Base-by-base conservation (phyloP, 352 stramenopile genomes). In the Saprolegnia diclina region DNA sequence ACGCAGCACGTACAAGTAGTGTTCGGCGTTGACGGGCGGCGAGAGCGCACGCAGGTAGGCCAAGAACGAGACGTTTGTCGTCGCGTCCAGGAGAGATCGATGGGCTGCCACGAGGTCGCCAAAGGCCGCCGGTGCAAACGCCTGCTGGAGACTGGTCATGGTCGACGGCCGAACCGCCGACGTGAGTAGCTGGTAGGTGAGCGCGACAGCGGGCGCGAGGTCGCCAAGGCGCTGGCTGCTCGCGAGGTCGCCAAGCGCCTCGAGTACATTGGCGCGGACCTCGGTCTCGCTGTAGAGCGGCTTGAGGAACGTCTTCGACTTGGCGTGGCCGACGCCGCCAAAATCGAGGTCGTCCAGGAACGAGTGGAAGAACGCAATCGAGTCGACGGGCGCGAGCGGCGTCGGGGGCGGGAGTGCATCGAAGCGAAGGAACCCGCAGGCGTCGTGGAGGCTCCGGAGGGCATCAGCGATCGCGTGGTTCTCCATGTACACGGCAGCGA, bases 1-100 rank as follows among this genome's bases (percentile, higher is more conserved):
- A 42, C 6, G 21, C 26, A 18, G 14, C 1, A 90, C 85, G 53
- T 81, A 92, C 83, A 94, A 94, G 71, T 90, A 94, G 11, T 90
- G 67, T 62, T 94, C 83, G 22, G 85, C 90, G 70, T 91, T 76
- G 16, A 82, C 82, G 1, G 77, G 72, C 5, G 82, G 83, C 16
- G 79, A 82, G 1, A 94, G 70, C 11, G 81, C 81, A 14, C 78
- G 74, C 48, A 94, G 63, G 40, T 94, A 94, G 5, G 85, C 75
- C 26, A 76, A 71, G 64, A 92, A 94, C 6, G 83, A 83, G 1
- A 92, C 64, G 19, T 72, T 87, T 64, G 22, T 50, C 14, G n/a
- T 74, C 70, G 19, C 74, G 61, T 54, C 42, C 42, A 48, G 42
- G 7, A 48, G 42, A 2, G 29, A 5, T 35, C 29, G 29, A 5